Percentiles rank a stretch among this genome's conserved stretches.
Evolutionary conservation across 2,329 filamentous ascomycete genomes (phyloP).

Genomic region (Ascochyta koolunga): DNA sequence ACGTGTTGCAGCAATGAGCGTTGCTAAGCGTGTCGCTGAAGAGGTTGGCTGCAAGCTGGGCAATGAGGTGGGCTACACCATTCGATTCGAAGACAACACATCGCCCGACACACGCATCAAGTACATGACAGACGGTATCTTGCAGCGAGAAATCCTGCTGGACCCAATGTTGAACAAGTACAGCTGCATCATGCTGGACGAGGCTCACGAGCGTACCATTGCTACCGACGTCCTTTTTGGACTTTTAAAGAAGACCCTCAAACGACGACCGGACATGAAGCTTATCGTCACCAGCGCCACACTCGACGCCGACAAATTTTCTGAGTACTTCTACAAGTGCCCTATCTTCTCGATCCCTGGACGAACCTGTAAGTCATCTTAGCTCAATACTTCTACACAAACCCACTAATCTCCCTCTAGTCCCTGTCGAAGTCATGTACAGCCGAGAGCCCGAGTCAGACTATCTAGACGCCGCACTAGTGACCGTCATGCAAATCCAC

Average conservation of each 20-base stretch:
- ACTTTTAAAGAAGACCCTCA: slow-evolving; percentile 86
- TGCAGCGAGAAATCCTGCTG: slow-evolving; percentile 94
- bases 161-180: slow-evolving; percentile 91
- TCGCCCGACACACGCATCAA: slow-evolving; percentile 88
- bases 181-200: slow-evolving; percentile 97
- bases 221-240: slow-evolving; percentile 98
- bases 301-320: slow-evolving; percentile 96
- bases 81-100: slow-evolving; percentile 97
- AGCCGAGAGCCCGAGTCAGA: slow-evolving; percentile 94
- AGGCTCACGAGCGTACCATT: slow-evolving; percentile 96
- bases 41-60: slow-evolving; percentile 94
- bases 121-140: slow-evolving; percentile 99
- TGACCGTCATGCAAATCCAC: slow-evolving; percentile 98
- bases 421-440: slow-evolving; percentile 94
- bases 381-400: too few relatives aligned
- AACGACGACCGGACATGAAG: slow-evolving; percentile 86
- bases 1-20: slow-evolving; percentile 97
- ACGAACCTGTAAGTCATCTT: slow-evolving; percentile 66
- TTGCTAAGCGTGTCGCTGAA: slow-evolving; percentile 95
- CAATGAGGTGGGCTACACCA: slow-evolving; percentile 96
- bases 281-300: slow-evolving; percentile 99
- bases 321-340: slow-evolving; percentile 91
- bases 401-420: neutral
- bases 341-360: slow-evolving; percentile 97
- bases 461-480: slow-evolving; percentile 91